phyloP scores from a whole-genome alignment of 1,284 basidiomycete genomes.

The Inonotus obliquus region DNA sequence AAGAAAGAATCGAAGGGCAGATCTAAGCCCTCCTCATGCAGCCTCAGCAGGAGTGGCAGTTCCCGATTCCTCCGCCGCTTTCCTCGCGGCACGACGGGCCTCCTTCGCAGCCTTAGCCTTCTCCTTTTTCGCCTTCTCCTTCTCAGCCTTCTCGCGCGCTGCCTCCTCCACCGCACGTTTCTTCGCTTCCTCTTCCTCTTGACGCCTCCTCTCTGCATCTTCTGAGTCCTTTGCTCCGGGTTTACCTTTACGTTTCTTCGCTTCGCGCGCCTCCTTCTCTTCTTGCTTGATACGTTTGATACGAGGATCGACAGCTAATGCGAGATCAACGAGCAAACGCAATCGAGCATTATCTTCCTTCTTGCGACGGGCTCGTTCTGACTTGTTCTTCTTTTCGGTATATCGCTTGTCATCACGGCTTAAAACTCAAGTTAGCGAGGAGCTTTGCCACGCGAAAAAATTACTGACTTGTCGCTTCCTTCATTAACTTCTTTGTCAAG shows the following conservation, averaged over 20 bases:
- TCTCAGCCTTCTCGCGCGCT: constrained; percentile 78
- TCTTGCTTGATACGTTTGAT: constrained; percentile 98
- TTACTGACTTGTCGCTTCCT: constrained; percentile 83
- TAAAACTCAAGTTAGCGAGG: background rate
- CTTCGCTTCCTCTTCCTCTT: constrained; percentile 64
- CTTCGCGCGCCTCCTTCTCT: constrained; percentile 92
- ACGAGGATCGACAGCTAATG: constrained; percentile 85
- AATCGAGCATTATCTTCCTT: constrained; percentile 96
- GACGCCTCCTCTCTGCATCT: constrained; percentile 66
- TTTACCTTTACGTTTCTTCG: constrained; percentile 74
- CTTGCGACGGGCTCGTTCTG: constrained; percentile 93
- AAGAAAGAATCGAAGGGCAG: background rate
- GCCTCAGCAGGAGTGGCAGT: background rate
- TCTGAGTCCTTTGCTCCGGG: constrained; percentile 39
- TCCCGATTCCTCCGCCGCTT: constrained; percentile 22
- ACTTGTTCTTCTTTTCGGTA: constrained; percentile 99
- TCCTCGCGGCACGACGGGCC: constrained; percentile 60
- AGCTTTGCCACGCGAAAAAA: background rate
- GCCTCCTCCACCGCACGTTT: constrained; percentile 64
- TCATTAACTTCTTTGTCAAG: constrained; percentile 98
- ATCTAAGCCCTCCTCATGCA: background rate
- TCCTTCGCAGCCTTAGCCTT: constrained; percentile 62
- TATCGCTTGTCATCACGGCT: constrained; percentile 98
- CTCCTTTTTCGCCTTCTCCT: constrained; percentile 62
- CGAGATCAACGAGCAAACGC: constrained; percentile 83